Percentiles rank a stretch among this genome's conserved stretches.
These are phyloP conservation scores for Taphrina betulina DNA, from an alignment of 1,139 yeast species.

Conservation along the genomic window DNA sequence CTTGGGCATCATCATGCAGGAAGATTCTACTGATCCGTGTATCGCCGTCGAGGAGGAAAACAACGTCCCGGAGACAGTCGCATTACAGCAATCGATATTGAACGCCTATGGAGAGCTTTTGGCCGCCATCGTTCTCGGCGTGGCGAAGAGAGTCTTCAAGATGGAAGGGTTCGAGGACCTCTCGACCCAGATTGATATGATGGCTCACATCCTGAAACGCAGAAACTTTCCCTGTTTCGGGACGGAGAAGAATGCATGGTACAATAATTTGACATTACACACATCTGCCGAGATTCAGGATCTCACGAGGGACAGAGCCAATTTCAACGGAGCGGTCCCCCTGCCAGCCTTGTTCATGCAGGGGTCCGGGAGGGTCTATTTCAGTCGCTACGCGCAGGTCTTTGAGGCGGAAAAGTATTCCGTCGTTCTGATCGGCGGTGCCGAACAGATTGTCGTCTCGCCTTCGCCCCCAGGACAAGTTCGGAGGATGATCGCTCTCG, in stretches of 20 bases:
- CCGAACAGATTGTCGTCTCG: conserved; percentile 16
- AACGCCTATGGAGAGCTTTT: conserved; percentile 10
- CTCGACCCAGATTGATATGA: conserved; percentile 16
- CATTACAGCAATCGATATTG: conserved; percentile 5
- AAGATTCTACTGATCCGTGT: conserved; percentile 11
- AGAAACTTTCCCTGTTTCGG: conserved; percentile 19
- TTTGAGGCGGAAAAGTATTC: conserved; percentile 1
- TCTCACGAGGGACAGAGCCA: conserved; percentile 7
- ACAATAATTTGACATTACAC: conserved; percentile 12
- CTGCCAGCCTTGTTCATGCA: conserved; percentile 10
- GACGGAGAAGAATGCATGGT: conserved; percentile 12
- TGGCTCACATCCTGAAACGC: conserved; percentile 20
- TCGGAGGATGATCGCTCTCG: conserved; percentile 10
- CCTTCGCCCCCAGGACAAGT: not conserved
- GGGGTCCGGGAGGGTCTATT: conserved; percentile 7
- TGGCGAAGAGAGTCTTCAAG: conserved; percentile 6
- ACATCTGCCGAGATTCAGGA: conserved; percentile 7
- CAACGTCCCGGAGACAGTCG: conserved; percentile 8
- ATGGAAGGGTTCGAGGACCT: conserved; percentile 10
- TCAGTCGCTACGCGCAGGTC: conserved; percentile 10
- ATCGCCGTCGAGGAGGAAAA: conserved; percentile 14
- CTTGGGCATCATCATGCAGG: conserved; percentile 18
- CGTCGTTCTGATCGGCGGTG: conserved; percentile 11
- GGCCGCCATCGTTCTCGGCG: conserved; percentile 10
- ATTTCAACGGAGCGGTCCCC: conserved; percentile 20